phyloP scores from a whole-genome alignment of 164 flowering plant species.

The grape (Vitis vinifera) region DNA sequence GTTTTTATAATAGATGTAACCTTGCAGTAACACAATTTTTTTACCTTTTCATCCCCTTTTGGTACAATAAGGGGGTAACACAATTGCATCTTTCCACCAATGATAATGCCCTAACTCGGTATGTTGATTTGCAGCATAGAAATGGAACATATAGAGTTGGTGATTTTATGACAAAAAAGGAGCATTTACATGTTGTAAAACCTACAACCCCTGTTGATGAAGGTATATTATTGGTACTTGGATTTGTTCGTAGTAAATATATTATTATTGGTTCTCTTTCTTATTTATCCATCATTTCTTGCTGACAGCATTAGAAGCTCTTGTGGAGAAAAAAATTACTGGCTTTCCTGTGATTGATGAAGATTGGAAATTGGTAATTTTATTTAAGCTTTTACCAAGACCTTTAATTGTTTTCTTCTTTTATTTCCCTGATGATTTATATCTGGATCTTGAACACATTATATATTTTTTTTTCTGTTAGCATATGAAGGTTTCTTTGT shows the following conservation, averaged over 20 bases:
- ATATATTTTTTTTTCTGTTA: no score
- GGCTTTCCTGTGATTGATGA: slow-evolving; percentile 67
- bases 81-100: no score
- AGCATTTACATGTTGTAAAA: slow-evolving; percentile 43
- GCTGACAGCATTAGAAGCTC: slow-evolving; percentile 45
- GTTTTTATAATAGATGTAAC: no score
- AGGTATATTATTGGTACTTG: slow-evolving; percentile 28
- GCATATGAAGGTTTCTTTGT: no score
- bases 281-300: background rate
- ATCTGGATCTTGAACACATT: background rate
- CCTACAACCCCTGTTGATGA: slow-evolving; percentile 57
- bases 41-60: no score
- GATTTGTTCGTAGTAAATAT: background rate
- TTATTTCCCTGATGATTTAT: background rate
- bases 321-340: slow-evolving; percentile 56
- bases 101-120: no score
- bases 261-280: background rate
- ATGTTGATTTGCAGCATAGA: slow-evolving; percentile 12
- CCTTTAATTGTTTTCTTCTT: background rate
- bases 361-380: slow-evolving; percentile 59
- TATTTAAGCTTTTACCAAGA: no score
- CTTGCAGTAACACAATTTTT: no score
- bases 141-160: slow-evolving; percentile 40
- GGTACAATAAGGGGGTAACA: no score
- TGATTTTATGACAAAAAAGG: slow-evolving; percentile 59